A percentile compares a stretch with the other conserved stretches of the same genome.
Evolutionary conservation across 495 filamentous ascomycete genomes (phyloP).

Genomic region (Neurospora discreta): DNA sequence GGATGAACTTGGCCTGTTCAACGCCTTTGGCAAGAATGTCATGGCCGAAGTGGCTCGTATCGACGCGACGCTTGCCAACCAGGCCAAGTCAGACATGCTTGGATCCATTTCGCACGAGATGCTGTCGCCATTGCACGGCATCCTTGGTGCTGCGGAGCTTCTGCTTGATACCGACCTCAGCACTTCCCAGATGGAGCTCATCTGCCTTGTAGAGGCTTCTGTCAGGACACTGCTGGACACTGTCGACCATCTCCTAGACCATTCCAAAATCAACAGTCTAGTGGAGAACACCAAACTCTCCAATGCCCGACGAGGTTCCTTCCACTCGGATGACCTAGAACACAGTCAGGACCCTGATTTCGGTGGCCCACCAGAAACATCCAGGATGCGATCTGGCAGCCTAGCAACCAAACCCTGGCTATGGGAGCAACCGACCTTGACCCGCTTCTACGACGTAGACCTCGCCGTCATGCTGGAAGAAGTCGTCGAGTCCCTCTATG

Average conservation of each 20-base stretch:
- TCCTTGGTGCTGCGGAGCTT: conserved; percentile 63
- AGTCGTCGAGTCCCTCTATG: conserved; percentile 32
- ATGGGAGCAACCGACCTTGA: background rate
- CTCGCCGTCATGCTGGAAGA: conserved; percentile 45
- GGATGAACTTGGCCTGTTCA: conserved; percentile 31
- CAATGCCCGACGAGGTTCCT: background rate
- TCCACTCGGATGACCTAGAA: background rate
- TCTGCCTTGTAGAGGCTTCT: conserved; percentile 65
- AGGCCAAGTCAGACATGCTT: conserved; percentile 58
- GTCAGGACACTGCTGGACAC: conserved; percentile 68
- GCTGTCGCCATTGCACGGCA: conserved; percentile 66
- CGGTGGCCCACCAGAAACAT: background rate
- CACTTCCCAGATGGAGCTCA: conserved; percentile 47
- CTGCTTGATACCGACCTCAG: conserved; percentile 44
- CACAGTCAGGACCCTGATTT: background rate
- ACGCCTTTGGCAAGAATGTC: conserved; percentile 48
- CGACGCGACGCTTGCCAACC: conserved; percentile 28
- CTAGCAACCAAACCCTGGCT: background rate
- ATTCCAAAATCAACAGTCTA: conserved; percentile 6
- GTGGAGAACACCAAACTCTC: background rate
- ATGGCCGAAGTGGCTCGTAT: conserved; percentile 49
- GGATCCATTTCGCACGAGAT: conserved; percentile 69
- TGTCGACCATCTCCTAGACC: conserved; percentile 45
- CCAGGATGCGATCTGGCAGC: background rate
- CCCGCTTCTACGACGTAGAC: conserved; percentile 12